These are phyloP conservation scores for Cladophialophora carrionii DNA, from an alignment of 2,329 filamentous ascomycete genomes.

Conservation along the genomic window DNA sequence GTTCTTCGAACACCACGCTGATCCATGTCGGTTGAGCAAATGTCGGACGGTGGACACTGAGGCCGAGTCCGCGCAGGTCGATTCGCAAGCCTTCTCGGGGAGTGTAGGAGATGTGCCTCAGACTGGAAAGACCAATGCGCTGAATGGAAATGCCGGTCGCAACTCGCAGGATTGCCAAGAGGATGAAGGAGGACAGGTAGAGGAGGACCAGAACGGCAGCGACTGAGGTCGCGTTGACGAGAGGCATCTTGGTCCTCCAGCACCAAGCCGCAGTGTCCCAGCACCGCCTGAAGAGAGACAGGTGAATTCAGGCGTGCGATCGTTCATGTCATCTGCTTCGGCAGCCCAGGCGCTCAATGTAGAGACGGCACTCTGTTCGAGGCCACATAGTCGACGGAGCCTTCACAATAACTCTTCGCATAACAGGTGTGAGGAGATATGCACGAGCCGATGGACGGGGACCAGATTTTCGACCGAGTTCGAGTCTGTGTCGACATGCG, in stretches of 20 bases:
- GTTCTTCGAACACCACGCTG: constrained; percentile 83
- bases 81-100: constrained; percentile 86
- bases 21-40: constrained; percentile 98
- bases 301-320: constrained; percentile 6
- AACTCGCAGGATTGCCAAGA: constrained; percentile 91
- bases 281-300: constrained; percentile 10
- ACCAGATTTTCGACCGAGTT: neutral
- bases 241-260: constrained; percentile 45
- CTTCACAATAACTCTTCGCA: constrained; percentile 20
- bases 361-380: constrained; percentile 13
- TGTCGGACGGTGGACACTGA: constrained; percentile 88
- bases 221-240: constrained; percentile 72
- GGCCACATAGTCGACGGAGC: constrained; percentile 12
- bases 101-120: constrained; percentile 87
- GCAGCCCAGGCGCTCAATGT: neutral
- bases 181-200: constrained; percentile 88
- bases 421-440: neutral
- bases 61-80: constrained; percentile 83
- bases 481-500: neutral
- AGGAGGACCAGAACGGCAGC: constrained; percentile 83
- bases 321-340: constrained; percentile 18
- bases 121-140: constrained; percentile 86
- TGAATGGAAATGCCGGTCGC: constrained; percentile 94
- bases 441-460: neutral
- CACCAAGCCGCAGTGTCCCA: constrained; percentile 3